These are phyloP conservation scores for Ophiocordyceps sinensis DNA, from an alignment of 2,329 filamentous ascomycete species.

Conservation along the genomic window DNA sequence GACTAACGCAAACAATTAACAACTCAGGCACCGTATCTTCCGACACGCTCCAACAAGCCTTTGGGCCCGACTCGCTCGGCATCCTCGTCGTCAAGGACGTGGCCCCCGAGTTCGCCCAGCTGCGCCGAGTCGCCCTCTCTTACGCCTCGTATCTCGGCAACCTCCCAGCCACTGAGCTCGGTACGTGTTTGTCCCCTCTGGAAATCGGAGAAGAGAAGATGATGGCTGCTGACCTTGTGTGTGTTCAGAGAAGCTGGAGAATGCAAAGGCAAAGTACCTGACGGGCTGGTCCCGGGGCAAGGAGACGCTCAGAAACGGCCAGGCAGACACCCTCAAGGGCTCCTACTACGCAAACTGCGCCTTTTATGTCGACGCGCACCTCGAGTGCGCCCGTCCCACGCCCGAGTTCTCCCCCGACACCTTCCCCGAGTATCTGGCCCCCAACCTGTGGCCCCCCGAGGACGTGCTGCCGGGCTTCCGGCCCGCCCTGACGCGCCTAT, in stretches of 20 bases:
- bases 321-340: conserved; percentile 67
- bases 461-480: conserved; percentile 61
- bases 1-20: background rate
- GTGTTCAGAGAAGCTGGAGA: conserved; percentile 37
- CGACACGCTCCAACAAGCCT: conserved; percentile 58
- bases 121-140: conserved; percentile 63
- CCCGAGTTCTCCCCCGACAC: conserved; percentile 40
- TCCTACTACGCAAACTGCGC: conserved; percentile 77
- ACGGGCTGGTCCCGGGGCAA: conserved; percentile 72
- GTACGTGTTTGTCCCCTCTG: conserved; percentile 26
- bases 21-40: conserved; percentile 51
- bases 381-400: conserved; percentile 49
- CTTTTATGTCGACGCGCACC: conserved; percentile 52
- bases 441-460: conserved; percentile 75
- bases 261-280: conserved; percentile 46
- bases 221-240: background rate
- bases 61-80: conserved; percentile 79
- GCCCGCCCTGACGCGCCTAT: conserved; percentile 58
- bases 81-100: conserved; percentile 90
- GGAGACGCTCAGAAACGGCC: conserved; percentile 64
- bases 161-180: conserved; percentile 55
- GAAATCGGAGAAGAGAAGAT: too few relatives aligned
- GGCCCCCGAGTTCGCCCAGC: conserved; percentile 51
- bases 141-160: conserved; percentile 84
- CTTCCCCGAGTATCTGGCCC: conserved; percentile 77